phyloP scores from a whole-genome alignment of 805 yeast species.

The Saturnispora diversa region DNA sequence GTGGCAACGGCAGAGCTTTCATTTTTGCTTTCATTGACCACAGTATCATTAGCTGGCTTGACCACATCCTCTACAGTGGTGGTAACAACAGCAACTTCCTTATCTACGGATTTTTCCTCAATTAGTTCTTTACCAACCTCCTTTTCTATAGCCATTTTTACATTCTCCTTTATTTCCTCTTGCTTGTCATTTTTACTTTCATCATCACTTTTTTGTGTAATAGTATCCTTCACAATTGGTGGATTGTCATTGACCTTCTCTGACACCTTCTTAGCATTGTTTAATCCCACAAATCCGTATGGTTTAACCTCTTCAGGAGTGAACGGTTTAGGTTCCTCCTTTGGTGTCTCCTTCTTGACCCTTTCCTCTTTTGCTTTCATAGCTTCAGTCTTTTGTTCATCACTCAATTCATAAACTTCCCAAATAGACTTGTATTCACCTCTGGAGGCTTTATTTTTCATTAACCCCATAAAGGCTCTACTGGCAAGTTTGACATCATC shows the following conservation, averaged over 20 bases:
- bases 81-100: background rate
- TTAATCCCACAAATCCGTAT: constrained; percentile 26
- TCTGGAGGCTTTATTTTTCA: constrained; percentile 34
- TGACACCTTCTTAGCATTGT: background rate
- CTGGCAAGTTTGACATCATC: constrained; percentile 78
- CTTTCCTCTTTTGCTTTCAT: constrained; percentile 19
- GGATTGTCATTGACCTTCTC: too few species aligned
- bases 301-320: constrained; percentile 18
- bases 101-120: background rate
- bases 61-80: background rate
- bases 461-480: constrained; percentile 59
- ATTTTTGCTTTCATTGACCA: too few species aligned
- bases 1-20: too few species aligned
- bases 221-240: background rate
- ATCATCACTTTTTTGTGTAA: background rate
- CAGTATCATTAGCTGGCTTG: background rate
- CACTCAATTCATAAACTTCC: constrained; percentile 48
- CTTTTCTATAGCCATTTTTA: background rate
- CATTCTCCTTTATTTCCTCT: background rate
- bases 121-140: background rate
- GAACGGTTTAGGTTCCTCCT: constrained; percentile 15
- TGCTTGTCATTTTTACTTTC: background rate
- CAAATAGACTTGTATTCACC: constrained; percentile 37
- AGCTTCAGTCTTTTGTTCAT: constrained; percentile 33
- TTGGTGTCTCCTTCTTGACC: constrained; percentile 16